Evolutionary conservation across 768 basidiomycete species (phyloP).

Genomic region (Mycena crocata): DNA sequence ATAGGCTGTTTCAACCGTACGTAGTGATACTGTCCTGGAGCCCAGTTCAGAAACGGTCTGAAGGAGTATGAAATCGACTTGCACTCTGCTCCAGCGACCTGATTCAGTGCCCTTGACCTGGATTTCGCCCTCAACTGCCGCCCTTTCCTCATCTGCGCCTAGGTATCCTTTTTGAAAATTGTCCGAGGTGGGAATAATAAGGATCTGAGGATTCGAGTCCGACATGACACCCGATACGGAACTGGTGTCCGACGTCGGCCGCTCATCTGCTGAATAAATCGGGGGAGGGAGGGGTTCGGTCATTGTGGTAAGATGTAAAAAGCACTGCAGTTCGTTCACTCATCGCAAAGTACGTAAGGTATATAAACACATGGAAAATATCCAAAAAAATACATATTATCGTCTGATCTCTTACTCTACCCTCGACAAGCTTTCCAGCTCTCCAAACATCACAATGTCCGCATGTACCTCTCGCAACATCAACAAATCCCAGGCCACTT

Average conservation of each 20-base stretch:
- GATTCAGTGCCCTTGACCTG: constrained; percentile 80
- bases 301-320: constrained; percentile 40
- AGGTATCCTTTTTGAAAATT: constrained; percentile 90
- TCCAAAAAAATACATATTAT: constrained; percentile 29
- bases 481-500: constrained; percentile 77
- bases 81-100: constrained; percentile 76
- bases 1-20: constrained; percentile 73
- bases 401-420: constrained; percentile 62
- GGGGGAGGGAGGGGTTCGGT: constrained; percentile 67
- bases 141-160: constrained; percentile 84
- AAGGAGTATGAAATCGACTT: constrained; percentile 49
- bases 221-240: constrained; percentile 35
- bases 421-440: constrained; percentile 82
- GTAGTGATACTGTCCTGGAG: constrained; percentile 71
- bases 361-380: constrained; percentile 11
- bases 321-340: constrained; percentile 15
- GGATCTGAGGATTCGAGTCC: constrained; percentile 64
- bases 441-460: constrained; percentile 79
- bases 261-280: constrained; percentile 60
- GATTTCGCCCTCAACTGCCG: constrained; percentile 88
- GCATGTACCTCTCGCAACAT: constrained; percentile 70
- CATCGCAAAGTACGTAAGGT: background rate
- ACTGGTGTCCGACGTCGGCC: constrained; percentile 35
- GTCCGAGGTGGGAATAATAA: constrained; percentile 79
- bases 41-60: constrained; percentile 27